Percentiles rank a stretch among this genome's conserved stretches.
Conservation (phyloP, 148 eudicot species). For the Cornus controversa region DNA sequence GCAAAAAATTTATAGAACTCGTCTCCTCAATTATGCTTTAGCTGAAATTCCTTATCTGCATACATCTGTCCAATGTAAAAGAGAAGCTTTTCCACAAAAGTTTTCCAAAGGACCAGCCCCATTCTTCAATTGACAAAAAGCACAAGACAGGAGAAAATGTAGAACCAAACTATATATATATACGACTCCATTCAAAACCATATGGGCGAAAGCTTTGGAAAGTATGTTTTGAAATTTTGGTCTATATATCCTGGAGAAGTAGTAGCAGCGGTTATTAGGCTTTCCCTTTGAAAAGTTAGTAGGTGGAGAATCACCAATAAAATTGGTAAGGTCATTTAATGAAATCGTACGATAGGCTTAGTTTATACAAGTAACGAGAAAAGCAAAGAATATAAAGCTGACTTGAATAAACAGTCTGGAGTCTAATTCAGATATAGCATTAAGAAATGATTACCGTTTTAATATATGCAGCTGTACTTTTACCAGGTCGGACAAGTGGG, state of each 20-base stretch:
- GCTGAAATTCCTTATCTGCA: background rate
- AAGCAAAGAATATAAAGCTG: background rate
- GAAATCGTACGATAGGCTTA: background rate
- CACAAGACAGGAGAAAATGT: background rate
- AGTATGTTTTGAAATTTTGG: background rate
- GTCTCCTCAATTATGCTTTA: background rate
- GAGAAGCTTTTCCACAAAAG: background rate
- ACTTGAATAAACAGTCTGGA: too few species aligned
- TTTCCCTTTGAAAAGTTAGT: background rate
- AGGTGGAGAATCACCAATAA: background rate
- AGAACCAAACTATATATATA: background rate
- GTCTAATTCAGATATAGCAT: background rate
- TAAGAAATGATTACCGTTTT: conserved; percentile 60
- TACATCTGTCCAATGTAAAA: background rate
- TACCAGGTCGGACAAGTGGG: conserved; percentile 98
- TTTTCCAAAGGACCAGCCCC: background rate
- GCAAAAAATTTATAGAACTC: background rate
- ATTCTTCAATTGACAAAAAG: background rate
- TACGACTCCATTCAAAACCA: background rate
- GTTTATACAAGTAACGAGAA: background rate
- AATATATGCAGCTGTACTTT: conserved; percentile 77
- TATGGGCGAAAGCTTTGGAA: too few species aligned
- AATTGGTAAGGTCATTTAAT: background rate
- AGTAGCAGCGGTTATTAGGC: background rate
- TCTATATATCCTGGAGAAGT: background rate